A percentile compares a stretch with the other conserved stretches of the same genome.
These are phyloP conservation scores for Vigna trinervia DNA, from an alignment of 306 rosid genomes.

Conservation along the genomic window DNA sequence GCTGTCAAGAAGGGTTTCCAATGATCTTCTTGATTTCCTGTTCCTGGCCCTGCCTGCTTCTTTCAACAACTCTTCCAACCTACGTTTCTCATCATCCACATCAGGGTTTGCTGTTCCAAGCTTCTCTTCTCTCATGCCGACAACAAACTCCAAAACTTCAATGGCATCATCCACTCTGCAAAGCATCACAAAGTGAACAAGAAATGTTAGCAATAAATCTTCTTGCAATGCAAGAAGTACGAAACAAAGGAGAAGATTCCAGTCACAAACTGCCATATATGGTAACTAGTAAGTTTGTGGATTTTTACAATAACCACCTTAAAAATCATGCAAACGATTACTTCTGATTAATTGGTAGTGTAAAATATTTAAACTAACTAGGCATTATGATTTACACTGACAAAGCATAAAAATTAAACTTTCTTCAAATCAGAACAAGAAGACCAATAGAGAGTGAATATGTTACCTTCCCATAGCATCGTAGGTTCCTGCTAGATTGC, in stretches of 20 bases:
- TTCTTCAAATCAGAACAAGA: constrained; percentile 5
- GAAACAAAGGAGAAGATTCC: not conserved
- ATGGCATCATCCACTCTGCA: constrained; percentile 83
- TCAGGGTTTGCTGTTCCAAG: constrained; percentile 88
- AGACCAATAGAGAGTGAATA: not conserved
- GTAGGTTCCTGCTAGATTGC: constrained; percentile 87
- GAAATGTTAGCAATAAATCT: constrained; percentile 28
- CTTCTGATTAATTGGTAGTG: not conserved
- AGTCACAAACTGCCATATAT: not conserved
- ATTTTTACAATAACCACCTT: not conserved
- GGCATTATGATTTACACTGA: not conserved
- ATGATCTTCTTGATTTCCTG: constrained; percentile 65
- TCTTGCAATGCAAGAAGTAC: not conserved
- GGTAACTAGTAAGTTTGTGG: not conserved
- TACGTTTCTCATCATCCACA: constrained; percentile 78
- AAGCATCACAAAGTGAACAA: constrained; percentile 28
- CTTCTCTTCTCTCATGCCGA: constrained; percentile 92
- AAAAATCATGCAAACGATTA: not conserved
- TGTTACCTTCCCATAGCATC: constrained; percentile 97
- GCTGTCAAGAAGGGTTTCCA: constrained; percentile 76
- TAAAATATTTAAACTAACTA: not conserved
- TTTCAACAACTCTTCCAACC: constrained; percentile 76
- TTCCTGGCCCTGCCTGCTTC: constrained; percentile 75
- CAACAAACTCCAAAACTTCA: constrained; percentile 73
- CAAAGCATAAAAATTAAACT: not conserved